These are phyloP conservation scores for Massarina eburnea DNA, from an alignment of 2,329 filamentous ascomycete genomes.

Conservation along the genomic window DNA sequence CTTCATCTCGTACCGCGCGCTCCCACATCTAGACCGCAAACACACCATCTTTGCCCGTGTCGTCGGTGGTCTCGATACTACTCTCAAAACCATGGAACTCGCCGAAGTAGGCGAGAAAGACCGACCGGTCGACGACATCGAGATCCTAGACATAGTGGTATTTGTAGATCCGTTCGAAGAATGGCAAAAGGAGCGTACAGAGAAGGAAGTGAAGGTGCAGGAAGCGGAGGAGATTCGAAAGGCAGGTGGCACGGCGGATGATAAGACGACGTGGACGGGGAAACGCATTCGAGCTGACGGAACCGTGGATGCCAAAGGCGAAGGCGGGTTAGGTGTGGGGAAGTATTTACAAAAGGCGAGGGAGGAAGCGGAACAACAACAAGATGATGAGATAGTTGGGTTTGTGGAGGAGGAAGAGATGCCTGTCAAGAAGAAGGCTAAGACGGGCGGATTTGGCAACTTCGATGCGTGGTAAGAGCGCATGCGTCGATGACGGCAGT, in stretches of 20 bases:
- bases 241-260: slow-evolving; percentile 78
- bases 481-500: not conserved
- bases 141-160: slow-evolving; percentile 79
- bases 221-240: slow-evolving; percentile 65
- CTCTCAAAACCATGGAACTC: slow-evolving; percentile 74
- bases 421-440: slow-evolving; percentile 78
- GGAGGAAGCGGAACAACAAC: slow-evolving; percentile 33
- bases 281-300: slow-evolving; percentile 78
- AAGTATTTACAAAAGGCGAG: slow-evolving; percentile 76
- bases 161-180: slow-evolving; percentile 96
- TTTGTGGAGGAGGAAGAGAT: slow-evolving; percentile 63
- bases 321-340: slow-evolving; percentile 63
- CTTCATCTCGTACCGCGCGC: slow-evolving; percentile 86
- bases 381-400: slow-evolving; percentile 62
- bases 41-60: slow-evolving; percentile 95
- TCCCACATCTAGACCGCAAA: slow-evolving; percentile 86
- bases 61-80: slow-evolving; percentile 71
- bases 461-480: slow-evolving; percentile 79
- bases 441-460: slow-evolving; percentile 77
- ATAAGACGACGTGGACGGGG: slow-evolving; percentile 92
- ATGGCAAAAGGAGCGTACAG: slow-evolving; percentile 68
- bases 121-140: slow-evolving; percentile 74
- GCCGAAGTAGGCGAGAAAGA: slow-evolving; percentile 74
- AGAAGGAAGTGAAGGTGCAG: slow-evolving; percentile 60
- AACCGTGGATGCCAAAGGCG: slow-evolving; percentile 55